These are phyloP conservation scores for Mycena olivaceomarginata DNA, from an alignment of 768 basidiomycete genomes.

Conservation along the genomic window DNA sequence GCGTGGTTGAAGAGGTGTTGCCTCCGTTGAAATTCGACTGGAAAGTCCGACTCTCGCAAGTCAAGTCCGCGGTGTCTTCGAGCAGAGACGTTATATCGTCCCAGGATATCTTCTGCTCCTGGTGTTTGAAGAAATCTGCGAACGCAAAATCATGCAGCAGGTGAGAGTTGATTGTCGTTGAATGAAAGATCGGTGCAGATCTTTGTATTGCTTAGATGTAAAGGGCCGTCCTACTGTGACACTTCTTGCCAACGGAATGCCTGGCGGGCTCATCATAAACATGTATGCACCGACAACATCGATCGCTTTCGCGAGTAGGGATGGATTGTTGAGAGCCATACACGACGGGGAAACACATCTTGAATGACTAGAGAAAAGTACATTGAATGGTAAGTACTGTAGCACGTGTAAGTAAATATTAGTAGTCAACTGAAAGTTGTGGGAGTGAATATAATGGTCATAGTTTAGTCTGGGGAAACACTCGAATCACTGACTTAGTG, in stretches of 20 bases:
- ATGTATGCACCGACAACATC: slow-evolving; percentile 30
- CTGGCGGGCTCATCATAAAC: slow-evolving; percentile 28
- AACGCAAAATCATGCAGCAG: slow-evolving; percentile 27
- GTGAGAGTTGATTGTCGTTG: not conserved
- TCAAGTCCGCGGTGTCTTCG: slow-evolving; percentile 19
- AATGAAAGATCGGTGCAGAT: not conserved
- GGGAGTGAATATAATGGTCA: slow-evolving; percentile 18
- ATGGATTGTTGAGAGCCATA: not conserved
- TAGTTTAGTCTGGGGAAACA: slow-evolving; percentile 9
- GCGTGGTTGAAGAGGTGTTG: slow-evolving; percentile 22
- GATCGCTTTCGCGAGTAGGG: slow-evolving; percentile 23
- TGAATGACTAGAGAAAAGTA: not conserved
- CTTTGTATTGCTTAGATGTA: slow-evolving; percentile 9
- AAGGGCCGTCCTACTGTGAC: slow-evolving; percentile 25
- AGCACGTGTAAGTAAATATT: slow-evolving; percentile 1
- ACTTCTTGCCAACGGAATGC: slow-evolving; percentile 17
- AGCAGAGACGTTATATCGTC: slow-evolving; percentile 2
- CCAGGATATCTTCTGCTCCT: slow-evolving; percentile 19
- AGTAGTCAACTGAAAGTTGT: slow-evolving; percentile 19
- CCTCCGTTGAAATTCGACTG: slow-evolving; percentile 2
- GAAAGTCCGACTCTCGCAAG: not conserved
- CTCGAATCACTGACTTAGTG: slow-evolving; percentile 3
- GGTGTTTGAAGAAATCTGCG: slow-evolving; percentile 18
- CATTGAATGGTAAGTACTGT: not conserved
- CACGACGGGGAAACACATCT: not conserved